Base-by-base conservation (phyloP, 2,329 filamentous ascomycete species). In the Aureobasidium sp. region DNA sequence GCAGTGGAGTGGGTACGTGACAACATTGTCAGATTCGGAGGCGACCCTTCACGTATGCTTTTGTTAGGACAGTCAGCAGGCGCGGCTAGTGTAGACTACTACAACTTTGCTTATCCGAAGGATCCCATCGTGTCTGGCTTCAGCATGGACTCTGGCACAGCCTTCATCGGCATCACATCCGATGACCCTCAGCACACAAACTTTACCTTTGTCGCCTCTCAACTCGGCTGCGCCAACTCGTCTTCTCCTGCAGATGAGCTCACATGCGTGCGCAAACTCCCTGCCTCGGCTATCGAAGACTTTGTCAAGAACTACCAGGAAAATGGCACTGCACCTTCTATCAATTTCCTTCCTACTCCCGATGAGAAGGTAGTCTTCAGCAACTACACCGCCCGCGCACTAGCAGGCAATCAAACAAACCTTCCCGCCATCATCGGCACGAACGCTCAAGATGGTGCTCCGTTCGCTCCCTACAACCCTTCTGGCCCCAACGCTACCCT, bases 1-100 rank as follows among this genome's bases (percentile, higher is more conserved):
- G 81, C 59, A 0, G 67, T 84, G 0, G 77, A 83, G 68, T 84
- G 82, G 82, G 70, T 81, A 0, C 73, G 73, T 3, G 72, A 77
- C 47, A 82, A 84, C 67, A 79, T 83, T 27, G 75, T 68, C 9
- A 68, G 70, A 0, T 84, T 84, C 64, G 80, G 81, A 17, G 82
- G 82, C 15, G 78, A 70, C 39, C 62, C 68, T 0, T 49, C 51
- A 1, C 52, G 56, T 9, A 70, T 72, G 41, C 65, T 65, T 8
- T 52, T 72, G 31, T 72, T 67, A 60, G 71, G 70, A 0, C 67
- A 72, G 57, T 69, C 66, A 2, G 68, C 70, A 3, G 70, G 71
- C 4, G 66, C 64, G 1, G 61, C 64, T 12, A 67, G 69, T 3
- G 64, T 70, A 7, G 70, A 71, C 57, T 76, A 77, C 67, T 80